phyloP scores from a whole-genome alignment of 768 basidiomycete species.

The Termitomyces sp. region DNA sequence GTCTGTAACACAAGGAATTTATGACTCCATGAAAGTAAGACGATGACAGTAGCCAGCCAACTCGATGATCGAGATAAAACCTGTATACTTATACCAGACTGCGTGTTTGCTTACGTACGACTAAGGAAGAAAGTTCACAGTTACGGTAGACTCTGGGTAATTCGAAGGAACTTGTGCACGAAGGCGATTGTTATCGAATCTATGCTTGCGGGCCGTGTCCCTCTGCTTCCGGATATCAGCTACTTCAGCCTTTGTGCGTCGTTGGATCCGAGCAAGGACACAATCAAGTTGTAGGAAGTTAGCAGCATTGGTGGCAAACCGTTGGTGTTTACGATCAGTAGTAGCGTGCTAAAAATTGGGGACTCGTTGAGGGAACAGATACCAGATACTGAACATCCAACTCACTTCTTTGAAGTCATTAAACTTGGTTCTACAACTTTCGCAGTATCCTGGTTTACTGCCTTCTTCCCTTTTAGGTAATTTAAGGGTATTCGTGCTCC shows the following conservation, averaged over 20 bases:
- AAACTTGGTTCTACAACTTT: constrained; percentile 90
- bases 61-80: background rate
- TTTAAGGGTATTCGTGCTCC: constrained; percentile 73
- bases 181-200: constrained; percentile 4
- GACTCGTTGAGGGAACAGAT: background rate
- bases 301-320: constrained; percentile 69
- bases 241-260: constrained; percentile 31
- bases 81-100: background rate
- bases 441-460: constrained; percentile 93
- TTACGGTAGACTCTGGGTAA: background rate
- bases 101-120: background rate
- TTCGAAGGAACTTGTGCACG: background rate
- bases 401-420: constrained; percentile 79
- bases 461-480: constrained; percentile 79
- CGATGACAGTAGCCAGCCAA: background rate
- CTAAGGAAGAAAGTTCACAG: background rate
- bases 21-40: background rate
- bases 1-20: background rate
- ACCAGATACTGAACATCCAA: constrained; percentile 6
- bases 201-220: constrained; percentile 6
- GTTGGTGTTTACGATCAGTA: constrained; percentile 62
- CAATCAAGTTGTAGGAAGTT: constrained; percentile 80
- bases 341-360: constrained; percentile 54
- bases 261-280: constrained; percentile 58
- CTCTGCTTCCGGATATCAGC: constrained; percentile 19